Conservation (phyloP, 192 early-diverging fungal genomes). For the Cetraspora pellucida region DNA sequence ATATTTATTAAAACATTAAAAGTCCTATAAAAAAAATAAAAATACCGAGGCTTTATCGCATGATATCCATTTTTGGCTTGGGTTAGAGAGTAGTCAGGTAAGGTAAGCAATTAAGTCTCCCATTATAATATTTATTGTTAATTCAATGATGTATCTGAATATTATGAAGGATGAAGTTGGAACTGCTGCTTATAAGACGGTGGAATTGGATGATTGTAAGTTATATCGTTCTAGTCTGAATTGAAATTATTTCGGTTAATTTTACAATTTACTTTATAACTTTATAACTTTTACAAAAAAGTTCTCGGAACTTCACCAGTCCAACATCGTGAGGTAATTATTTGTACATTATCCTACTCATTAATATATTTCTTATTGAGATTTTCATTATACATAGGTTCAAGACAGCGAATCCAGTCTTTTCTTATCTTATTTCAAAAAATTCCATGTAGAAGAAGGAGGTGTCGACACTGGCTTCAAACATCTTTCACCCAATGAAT, state of each 20-base stretch:
- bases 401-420: constrained; percentile 65
- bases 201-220: constrained; percentile 72
- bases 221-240: not conserved
- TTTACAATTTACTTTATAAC: not conserved
- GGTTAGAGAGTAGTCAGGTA: constrained; percentile 70
- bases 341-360: too few species aligned
- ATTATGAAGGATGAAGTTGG: constrained; percentile 66
- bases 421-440: constrained; percentile 71
- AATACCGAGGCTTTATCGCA: constrained; percentile 65
- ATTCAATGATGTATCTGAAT: too few species aligned
- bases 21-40: constrained; percentile 49
- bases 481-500: constrained; percentile 55
- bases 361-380: not conserved
- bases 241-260: not conserved
- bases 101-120: constrained; percentile 25
- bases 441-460: constrained; percentile 60
- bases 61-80: constrained; percentile 87
- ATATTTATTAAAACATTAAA: not conserved
- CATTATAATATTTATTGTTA: not conserved
- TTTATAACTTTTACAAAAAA: constrained; percentile 24
- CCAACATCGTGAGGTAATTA: constrained; percentile 70
- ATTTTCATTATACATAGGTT: constrained; percentile 39
- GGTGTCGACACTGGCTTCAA: constrained; percentile 77
- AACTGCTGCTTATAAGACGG: constrained; percentile 85
- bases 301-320: constrained; percentile 65